These are phyloP conservation scores for Auriscalpium vulgare DNA, from an alignment of 768 basidiomycete species.

Conservation along the genomic window DNA sequence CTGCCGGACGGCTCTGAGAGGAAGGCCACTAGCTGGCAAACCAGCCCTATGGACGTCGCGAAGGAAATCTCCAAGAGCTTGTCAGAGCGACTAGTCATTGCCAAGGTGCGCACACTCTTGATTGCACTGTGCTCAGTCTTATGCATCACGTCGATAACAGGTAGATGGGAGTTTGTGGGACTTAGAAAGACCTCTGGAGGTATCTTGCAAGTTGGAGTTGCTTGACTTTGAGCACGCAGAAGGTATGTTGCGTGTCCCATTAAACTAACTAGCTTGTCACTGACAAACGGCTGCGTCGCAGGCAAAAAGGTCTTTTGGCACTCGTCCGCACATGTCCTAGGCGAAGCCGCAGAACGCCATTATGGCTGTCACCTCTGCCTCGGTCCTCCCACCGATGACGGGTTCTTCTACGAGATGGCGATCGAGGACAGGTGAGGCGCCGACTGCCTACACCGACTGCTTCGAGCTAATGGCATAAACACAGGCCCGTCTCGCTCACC, in stretches of 20 bases:
- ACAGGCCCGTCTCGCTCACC: slow-evolving; percentile 63
- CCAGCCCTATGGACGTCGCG: slow-evolving; percentile 86
- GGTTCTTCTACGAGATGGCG: slow-evolving; percentile 99
- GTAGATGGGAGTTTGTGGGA: slow-evolving; percentile 90
- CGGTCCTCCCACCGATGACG: slow-evolving; percentile 94
- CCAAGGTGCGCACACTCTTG: slow-evolving; percentile 52
- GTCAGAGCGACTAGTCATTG: slow-evolving; percentile 85
- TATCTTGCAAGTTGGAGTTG: slow-evolving; percentile 69
- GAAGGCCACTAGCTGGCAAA: slow-evolving; percentile 89
- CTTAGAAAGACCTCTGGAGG: slow-evolving; percentile 89
- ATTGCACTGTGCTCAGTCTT: neutral
- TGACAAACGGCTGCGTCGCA: slow-evolving; percentile 18
- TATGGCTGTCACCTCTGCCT: slow-evolving; percentile 96
- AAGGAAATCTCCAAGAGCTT: slow-evolving; percentile 81
- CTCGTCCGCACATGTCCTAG: slow-evolving; percentile 96
- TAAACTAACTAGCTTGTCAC: neutral
- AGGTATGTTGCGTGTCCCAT: slow-evolving; percentile 34
- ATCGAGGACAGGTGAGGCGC: slow-evolving; percentile 60
- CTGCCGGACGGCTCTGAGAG: slow-evolving; percentile 81
- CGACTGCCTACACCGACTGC: neutral
- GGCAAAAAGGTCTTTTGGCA: slow-evolving; percentile 99
- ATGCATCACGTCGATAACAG: slow-evolving; percentile 26
- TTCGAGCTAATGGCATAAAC: neutral
- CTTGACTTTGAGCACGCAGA: slow-evolving; percentile 91
- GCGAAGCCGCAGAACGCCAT: slow-evolving; percentile 92